phyloP scores from a whole-genome alignment of 23 red algal species.

The Chondrus crispus region DNA sequence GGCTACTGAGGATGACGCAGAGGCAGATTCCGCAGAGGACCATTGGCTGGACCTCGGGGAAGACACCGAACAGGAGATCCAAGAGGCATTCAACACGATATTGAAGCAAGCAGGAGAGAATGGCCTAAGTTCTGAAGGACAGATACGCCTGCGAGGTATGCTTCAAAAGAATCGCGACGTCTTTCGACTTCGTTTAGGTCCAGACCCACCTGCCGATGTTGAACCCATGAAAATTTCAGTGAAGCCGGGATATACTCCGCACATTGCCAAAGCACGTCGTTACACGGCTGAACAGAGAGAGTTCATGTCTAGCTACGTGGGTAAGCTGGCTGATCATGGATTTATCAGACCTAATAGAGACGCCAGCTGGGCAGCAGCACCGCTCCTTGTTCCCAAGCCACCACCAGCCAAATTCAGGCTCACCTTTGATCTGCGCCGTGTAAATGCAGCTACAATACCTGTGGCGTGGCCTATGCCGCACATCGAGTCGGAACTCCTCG shows the following conservation, averaged over 20 bases:
- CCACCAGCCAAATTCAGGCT: neutral
- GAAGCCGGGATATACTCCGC: neutral
- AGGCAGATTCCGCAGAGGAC: neutral
- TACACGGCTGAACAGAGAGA: neutral
- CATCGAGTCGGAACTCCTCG: neutral
- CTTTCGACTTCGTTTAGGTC: neutral
- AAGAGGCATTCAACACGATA: neutral
- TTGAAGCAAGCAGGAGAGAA: neutral
- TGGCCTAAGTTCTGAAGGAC: neutral
- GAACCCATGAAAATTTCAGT: neutral
- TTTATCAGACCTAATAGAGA: neutral
- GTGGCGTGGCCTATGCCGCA: neutral
- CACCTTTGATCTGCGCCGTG: neutral
- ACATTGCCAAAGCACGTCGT: neutral
- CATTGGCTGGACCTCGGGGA: neutral
- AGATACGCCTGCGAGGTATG: neutral
- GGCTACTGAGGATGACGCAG: no score
- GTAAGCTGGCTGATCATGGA: neutral
- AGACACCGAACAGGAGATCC: neutral
- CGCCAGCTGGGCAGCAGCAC: slow-evolving; percentile 6
- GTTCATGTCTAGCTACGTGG: neutral
- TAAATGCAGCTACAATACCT: neutral
- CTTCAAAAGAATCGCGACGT: neutral
- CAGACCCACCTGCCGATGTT: neutral
- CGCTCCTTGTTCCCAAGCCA: slow-evolving; percentile 2